These are phyloP conservation scores for Pyrenophora tritici-repentis DNA, from an alignment of 2,329 filamentous ascomycete genomes.

Conservation along the genomic window DNA sequence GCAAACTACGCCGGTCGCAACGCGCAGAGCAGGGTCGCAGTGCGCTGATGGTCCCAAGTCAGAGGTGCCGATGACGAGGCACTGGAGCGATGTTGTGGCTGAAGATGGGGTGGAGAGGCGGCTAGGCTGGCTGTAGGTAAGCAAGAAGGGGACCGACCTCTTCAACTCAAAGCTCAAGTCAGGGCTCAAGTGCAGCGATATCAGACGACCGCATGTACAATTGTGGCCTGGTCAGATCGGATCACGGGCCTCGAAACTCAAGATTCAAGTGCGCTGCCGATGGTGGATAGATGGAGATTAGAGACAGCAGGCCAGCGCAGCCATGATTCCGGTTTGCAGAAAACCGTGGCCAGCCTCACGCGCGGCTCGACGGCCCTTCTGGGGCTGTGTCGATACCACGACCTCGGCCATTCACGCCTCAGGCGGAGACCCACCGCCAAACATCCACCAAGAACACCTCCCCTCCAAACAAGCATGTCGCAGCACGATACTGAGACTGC, in stretches of 20 bases:
- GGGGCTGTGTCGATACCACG: slow-evolving; percentile 7
- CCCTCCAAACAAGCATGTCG: slow-evolving; percentile 5
- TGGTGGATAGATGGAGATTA: no score
- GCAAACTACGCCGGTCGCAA: slow-evolving; percentile 1
- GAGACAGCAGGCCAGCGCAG: no score
- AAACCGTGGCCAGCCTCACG: no score
- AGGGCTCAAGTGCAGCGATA: no score
- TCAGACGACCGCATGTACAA: not conserved
- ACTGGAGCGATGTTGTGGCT: slow-evolving; percentile 11
- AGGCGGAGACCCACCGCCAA: slow-evolving; percentile 10
- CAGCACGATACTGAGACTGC: slow-evolving; percentile 5
- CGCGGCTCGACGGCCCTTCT: slow-evolving; percentile 5
- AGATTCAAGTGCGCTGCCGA: no score
- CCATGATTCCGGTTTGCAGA: no score
- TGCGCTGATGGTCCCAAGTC: slow-evolving; percentile 6
- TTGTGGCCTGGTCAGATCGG: not conserved
- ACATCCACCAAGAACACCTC: slow-evolving; percentile 4
- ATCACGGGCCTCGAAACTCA: not conserved
- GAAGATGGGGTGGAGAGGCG: slow-evolving; percentile 8
- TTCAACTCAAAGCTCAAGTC: no score
- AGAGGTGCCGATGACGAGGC: slow-evolving; percentile 12
- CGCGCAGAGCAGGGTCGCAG: slow-evolving; percentile 7
- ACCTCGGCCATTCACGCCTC: slow-evolving; percentile 8
- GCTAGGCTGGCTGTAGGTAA: slow-evolving; percentile 6
- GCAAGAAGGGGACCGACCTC: not conserved